phyloP scores from a whole-genome alignment of 2,329 filamentous ascomycete genomes.

The Metarhizium sp. region DNA sequence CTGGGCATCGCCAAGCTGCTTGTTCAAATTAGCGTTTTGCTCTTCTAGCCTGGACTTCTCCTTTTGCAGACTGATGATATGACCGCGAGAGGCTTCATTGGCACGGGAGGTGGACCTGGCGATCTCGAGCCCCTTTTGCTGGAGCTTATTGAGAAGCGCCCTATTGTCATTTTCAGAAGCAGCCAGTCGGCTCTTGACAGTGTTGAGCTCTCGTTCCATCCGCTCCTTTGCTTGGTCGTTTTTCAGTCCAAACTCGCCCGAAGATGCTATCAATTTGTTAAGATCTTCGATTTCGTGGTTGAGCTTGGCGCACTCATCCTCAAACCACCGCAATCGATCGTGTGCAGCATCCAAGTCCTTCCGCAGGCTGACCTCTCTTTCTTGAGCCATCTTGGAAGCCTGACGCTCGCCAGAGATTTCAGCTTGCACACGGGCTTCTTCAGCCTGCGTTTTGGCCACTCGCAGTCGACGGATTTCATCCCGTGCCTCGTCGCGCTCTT shows the following conservation, averaged over 20 bases:
- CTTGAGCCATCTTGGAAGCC: constrained; percentile 67
- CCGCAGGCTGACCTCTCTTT: constrained; percentile 67
- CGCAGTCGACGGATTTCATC: constrained; percentile 74
- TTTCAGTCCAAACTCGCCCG: constrained; percentile 78
- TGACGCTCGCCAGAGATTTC: constrained; percentile 73
- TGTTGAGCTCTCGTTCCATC: constrained; percentile 81
- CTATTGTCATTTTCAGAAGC: constrained; percentile 97
- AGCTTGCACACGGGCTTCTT: constrained; percentile 76
- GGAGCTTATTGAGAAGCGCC: constrained; percentile 89
- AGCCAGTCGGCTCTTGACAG: constrained; percentile 77
- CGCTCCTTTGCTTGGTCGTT: constrained; percentile 93
- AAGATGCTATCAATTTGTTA: constrained; percentile 79
- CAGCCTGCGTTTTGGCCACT: constrained; percentile 73
- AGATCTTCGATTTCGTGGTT: constrained; percentile 75
- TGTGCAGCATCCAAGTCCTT: constrained; percentile 75
- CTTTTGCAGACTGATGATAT: constrained; percentile 65
- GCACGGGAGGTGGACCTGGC: constrained; percentile 81
- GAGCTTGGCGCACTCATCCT: constrained; percentile 68
- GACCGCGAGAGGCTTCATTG: constrained; percentile 71
- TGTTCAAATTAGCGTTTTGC: constrained; percentile 68
- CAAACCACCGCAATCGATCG: constrained; percentile 66
- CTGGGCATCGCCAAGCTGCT: constrained; percentile 80
- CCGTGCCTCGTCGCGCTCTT: constrained; percentile 82
- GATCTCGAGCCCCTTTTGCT: constrained; percentile 95
- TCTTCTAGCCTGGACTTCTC: constrained; percentile 81